phyloP scores from a whole-genome alignment of 345 rosid genomes.

The Balakata baccata region DNA sequence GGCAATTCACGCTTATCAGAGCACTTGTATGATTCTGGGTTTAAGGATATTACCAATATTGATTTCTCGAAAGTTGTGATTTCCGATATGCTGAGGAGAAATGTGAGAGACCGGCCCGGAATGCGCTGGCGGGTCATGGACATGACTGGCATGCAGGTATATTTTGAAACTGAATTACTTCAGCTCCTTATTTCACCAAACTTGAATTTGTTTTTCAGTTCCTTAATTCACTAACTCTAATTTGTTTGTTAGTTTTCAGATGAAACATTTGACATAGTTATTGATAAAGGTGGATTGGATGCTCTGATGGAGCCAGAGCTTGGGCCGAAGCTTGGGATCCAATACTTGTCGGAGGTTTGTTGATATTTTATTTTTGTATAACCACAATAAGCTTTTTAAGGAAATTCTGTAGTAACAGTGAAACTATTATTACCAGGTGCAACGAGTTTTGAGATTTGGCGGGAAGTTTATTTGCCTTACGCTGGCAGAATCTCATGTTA shows the following conservation, averaged over 20 bases:
- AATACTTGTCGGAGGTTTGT: slow-evolving; percentile 75
- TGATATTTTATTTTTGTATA: slow-evolving; percentile 1
- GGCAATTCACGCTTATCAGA: slow-evolving; percentile 85
- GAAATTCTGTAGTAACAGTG: not conserved
- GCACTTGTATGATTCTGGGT: slow-evolving; percentile 79
- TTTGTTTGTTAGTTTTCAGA: slow-evolving; percentile 49
- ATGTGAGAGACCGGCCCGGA: slow-evolving; percentile 65
- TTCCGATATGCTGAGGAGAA: slow-evolving; percentile 83
- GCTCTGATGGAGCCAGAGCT: slow-evolving; percentile 94
- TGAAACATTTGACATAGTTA: slow-evolving; percentile 54
- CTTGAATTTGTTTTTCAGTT: not conserved
- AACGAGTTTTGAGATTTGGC: slow-evolving; percentile 61
- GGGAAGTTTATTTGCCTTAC: slow-evolving; percentile 88
- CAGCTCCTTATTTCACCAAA: not conserved
- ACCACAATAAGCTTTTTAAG: not conserved
- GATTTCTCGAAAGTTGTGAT: slow-evolving; percentile 91
- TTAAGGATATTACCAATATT: slow-evolving; percentile 59
- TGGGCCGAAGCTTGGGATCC: slow-evolving; percentile 65
- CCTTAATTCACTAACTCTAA: not conserved
- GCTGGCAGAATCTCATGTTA: slow-evolving; percentile 82
- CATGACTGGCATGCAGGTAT: slow-evolving; percentile 77
- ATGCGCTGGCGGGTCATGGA: slow-evolving; percentile 96
- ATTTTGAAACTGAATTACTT: not conserved
- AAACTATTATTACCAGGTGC: slow-evolving; percentile 47
- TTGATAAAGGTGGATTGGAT: slow-evolving; percentile 97